A percentile compares a stretch with the other conserved stretches of the same genome.
Evolutionary conservation across 2,329 filamentous ascomycete species (phyloP).

Genomic region (Phialophora expanda): DNA sequence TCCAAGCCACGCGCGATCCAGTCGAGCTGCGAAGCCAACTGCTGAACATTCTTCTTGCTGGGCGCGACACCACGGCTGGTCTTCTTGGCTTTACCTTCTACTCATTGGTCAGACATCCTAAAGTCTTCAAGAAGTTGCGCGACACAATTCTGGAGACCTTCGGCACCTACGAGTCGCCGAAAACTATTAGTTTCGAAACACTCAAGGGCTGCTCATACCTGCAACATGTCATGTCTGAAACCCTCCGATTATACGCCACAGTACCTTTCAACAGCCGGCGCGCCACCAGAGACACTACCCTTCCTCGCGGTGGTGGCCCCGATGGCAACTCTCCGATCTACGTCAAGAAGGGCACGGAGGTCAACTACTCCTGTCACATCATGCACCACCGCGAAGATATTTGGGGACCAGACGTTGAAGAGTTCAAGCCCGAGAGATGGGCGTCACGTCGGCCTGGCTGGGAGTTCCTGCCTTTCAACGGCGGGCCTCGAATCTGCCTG

Average conservation of each 20-base stretch:
- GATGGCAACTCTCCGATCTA: conserved; percentile 49
- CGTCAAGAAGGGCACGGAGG: conserved; percentile 52
- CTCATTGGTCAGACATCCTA: conserved; percentile 51
- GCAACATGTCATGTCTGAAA: conserved; percentile 42
- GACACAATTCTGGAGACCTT: conserved; percentile 47
- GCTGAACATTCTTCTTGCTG: conserved; percentile 59
- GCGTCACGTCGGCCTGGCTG: conserved; percentile 72
- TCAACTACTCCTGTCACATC: conserved; percentile 52
- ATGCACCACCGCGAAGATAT: conserved; percentile 56
- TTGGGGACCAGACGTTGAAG: conserved; percentile 36
- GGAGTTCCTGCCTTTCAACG: conserved; percentile 50
- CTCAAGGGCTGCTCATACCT: conserved; percentile 51
- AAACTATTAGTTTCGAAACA: conserved; percentile 50
- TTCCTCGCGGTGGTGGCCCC: conserved; percentile 63
- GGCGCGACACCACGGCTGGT: conserved; percentile 60
- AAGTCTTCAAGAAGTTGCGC: conserved; percentile 48
- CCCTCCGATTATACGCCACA: conserved; percentile 53
- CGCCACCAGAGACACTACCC: conserved; percentile 49
- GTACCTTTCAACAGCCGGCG: conserved; percentile 54
- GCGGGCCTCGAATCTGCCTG: conserved; percentile 40
- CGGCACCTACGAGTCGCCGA: conserved; percentile 48
- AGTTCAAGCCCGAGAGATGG: conserved; percentile 73
- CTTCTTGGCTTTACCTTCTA: conserved; percentile 55
- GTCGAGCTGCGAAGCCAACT: conserved; percentile 53
- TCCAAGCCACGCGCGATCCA: conserved; percentile 52